Evolutionary conservation across 2,329 filamentous ascomycete species (phyloP).

Genomic region (Aspergillus niger): DNA sequence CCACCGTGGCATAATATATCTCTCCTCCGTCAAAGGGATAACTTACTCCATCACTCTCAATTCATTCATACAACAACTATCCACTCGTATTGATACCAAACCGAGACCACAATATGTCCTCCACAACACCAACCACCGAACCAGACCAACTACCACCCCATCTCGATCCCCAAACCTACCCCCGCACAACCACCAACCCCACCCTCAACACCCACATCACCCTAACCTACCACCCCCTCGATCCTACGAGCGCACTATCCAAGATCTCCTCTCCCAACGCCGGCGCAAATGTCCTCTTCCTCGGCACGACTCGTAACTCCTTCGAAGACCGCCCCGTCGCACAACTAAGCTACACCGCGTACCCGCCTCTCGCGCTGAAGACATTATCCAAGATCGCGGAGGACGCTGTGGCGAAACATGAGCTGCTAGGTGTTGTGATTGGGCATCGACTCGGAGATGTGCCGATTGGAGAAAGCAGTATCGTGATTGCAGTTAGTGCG

Average conservation of each 20-base stretch:
- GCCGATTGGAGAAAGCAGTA: conserved; percentile 89
- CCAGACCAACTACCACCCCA: conserved; percentile 27
- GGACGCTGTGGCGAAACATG: conserved; percentile 58
- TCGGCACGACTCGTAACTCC: conserved; percentile 49
- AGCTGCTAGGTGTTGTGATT: conserved; percentile 73
- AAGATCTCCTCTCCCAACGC: conserved; percentile 45
- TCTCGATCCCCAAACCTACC: conserved; percentile 45
- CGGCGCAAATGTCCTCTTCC: conserved; percentile 50
- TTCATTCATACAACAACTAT: neutral
- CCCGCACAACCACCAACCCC: conserved; percentile 35
- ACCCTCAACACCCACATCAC: conserved; percentile 44
- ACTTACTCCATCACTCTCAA: neutral
- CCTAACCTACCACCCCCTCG: conserved; percentile 45
- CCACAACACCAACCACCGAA: neutral
- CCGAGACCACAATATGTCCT: neutral
- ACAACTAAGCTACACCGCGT: conserved; percentile 49
- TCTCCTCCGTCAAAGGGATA: neutral
- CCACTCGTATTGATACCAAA: neutral
- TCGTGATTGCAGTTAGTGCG: conserved; percentile 82
- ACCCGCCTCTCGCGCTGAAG: conserved; percentile 45
- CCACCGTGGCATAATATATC: neutral
- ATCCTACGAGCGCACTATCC: conserved; percentile 36
- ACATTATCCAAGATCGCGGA: conserved; percentile 43
- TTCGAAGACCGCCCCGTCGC: conserved; percentile 45
- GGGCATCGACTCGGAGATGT: conserved; percentile 83